These are phyloP conservation scores for Candolleomyces efflorescens DNA, from an alignment of 768 basidiomycete species.

Conservation along the genomic window DNA sequence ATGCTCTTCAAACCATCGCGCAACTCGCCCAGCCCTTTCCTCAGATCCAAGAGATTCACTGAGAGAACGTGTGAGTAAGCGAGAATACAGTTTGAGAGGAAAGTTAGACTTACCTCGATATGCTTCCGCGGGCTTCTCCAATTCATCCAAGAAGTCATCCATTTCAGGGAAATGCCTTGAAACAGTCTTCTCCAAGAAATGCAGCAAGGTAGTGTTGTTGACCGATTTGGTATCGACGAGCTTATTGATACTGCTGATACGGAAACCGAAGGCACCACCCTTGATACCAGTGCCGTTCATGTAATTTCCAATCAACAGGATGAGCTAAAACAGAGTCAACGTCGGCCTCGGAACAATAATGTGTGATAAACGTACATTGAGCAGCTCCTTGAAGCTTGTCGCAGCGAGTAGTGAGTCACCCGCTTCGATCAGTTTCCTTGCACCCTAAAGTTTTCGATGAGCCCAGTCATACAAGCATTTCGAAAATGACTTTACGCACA, in stretches of 20 bases:
- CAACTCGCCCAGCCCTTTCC: slow-evolving; percentile 69
- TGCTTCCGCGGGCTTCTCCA: slow-evolving; percentile 86
- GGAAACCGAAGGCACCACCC: slow-evolving; percentile 96
- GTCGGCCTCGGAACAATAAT: not conserved
- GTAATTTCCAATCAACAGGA: slow-evolving; percentile 94
- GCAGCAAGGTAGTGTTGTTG: slow-evolving; percentile 89
- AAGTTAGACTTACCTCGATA: slow-evolving; percentile 66
- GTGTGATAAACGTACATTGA: slow-evolving; percentile 52
- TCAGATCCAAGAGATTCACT: slow-evolving; percentile 87
- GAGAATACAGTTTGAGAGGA: not conserved
- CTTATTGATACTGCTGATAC: slow-evolving; percentile 98
- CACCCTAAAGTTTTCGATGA: slow-evolving; percentile 46
- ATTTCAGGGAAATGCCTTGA: slow-evolving; percentile 84
- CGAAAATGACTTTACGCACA: slow-evolving; percentile 34
- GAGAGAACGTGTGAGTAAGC: slow-evolving; percentile 9
- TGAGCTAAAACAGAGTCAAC: slow-evolving; percentile 46
- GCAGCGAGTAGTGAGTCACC: slow-evolving; percentile 77
- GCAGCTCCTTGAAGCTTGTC: slow-evolving; percentile 83
- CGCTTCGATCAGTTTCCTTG: slow-evolving; percentile 77
- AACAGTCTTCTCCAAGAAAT: slow-evolving; percentile 90
- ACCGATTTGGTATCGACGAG: slow-evolving; percentile 97
- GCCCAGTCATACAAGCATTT: slow-evolving; percentile 5
- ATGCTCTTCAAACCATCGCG: slow-evolving; percentile 76
- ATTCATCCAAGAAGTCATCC: slow-evolving; percentile 84
- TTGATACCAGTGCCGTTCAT: slow-evolving; percentile 97